Evolutionary conservation across 305 asterid species (phyloP).

Genomic region (Fraxinus sp.): DNA sequence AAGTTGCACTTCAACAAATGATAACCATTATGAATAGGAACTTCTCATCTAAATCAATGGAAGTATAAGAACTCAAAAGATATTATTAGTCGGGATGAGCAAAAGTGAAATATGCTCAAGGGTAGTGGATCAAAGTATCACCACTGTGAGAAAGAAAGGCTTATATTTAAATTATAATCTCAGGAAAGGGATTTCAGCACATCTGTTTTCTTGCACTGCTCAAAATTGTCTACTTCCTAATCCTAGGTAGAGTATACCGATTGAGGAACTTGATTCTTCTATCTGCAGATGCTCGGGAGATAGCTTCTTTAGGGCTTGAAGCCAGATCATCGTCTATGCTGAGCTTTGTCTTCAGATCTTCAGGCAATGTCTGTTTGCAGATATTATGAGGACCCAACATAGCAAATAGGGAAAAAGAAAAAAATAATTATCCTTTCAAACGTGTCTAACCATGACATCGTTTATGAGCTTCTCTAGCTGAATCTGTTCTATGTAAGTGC

Average conservation of each 20-base stretch:
- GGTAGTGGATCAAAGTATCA: constrained; percentile 12
- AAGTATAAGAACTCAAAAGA: constrained; percentile 5
- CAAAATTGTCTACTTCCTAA: constrained; percentile 20
- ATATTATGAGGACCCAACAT: constrained; percentile 27
- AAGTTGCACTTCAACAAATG: constrained; percentile 22
- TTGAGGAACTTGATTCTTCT: constrained; percentile 86
- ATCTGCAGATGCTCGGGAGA: constrained; percentile 91
- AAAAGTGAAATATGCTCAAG: constrained; percentile 1
- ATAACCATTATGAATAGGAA: neutral
- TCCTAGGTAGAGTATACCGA: constrained; percentile 47
- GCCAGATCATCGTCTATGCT: constrained; percentile 89
- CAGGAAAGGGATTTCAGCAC: neutral
- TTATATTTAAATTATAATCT: neutral
- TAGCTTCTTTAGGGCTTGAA: constrained; percentile 97
- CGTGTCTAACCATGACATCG: constrained; percentile 77
- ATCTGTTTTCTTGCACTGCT: constrained; percentile 13
- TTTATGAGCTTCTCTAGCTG: constrained; percentile 91
- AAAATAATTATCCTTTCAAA: neutral
- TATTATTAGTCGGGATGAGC: neutral
- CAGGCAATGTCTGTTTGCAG: constrained; percentile 75
- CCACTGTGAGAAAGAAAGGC: constrained; percentile 1
- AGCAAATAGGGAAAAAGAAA: constrained; percentile 17
- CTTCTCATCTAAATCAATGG: constrained; percentile 13
- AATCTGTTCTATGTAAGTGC: constrained; percentile 94
- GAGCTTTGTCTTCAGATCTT: constrained; percentile 86